These are phyloP conservation scores for Chlamydomonas asymmetrica DNA, from an alignment of 139 green algal genomes.

Conservation along the genomic window DNA sequence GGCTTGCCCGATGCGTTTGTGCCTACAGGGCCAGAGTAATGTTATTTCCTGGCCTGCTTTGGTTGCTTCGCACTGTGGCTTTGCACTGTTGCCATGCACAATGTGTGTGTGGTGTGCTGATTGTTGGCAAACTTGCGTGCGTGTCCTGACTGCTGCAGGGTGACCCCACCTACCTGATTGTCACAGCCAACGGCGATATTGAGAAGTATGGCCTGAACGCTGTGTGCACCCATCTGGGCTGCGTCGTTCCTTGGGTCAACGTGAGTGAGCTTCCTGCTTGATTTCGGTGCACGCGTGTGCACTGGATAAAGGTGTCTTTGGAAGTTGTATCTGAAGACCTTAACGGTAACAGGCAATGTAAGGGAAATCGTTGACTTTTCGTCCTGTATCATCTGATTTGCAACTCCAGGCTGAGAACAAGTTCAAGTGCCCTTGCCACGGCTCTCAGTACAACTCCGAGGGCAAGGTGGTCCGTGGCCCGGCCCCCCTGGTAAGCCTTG, in stretches of 20 bases:
- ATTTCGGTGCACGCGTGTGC: too few species aligned
- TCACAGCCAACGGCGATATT: slow-evolving; percentile 79
- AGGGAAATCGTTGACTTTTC: too few species aligned
- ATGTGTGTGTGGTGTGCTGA: neutral
- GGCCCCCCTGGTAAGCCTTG: slow-evolving; percentile 80
- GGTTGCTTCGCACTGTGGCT: too few species aligned
- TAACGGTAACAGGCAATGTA: too few species aligned
- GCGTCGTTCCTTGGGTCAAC: slow-evolving; percentile 97
- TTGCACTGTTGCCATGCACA: too few species aligned
- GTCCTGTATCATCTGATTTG: too few species aligned
- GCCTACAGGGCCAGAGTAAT: too few species aligned
- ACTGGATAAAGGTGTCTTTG: too few species aligned
- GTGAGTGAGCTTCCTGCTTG: too few species aligned
- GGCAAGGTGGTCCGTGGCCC: slow-evolving; percentile 95
- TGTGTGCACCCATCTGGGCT: slow-evolving; percentile 99
- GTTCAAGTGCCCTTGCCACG: slow-evolving; percentile 99
- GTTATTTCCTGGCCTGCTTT: too few species aligned
- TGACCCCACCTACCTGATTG: slow-evolving; percentile 98
- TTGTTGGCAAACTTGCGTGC: neutral
- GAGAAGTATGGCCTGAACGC: slow-evolving; percentile 97
- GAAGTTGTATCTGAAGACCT: too few species aligned
- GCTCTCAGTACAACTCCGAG: slow-evolving; percentile 96
- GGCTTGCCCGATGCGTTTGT: too few species aligned
- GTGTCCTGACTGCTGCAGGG: slow-evolving; percentile 73
- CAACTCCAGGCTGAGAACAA: slow-evolving; percentile 92